Evolutionary conservation across 805 yeast genomes (phyloP).

Genomic region (Ogataea naganishii): DNA sequence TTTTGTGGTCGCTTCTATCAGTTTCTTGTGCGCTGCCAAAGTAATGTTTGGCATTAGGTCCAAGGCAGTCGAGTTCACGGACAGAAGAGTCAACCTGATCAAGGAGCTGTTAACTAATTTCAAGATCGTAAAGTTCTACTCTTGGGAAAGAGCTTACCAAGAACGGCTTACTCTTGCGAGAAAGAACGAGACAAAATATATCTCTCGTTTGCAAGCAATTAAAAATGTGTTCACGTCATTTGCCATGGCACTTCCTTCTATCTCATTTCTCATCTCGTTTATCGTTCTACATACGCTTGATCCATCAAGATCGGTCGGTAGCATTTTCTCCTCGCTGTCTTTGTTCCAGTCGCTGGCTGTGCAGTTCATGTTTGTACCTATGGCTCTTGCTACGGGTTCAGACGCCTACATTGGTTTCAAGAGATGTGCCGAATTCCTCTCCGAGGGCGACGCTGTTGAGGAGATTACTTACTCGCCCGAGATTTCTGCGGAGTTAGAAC

Average conservation of each 20-base stretch:
- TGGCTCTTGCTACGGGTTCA: conserved; percentile 55
- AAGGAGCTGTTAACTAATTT: conserved; percentile 74
- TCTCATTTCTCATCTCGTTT: conserved; percentile 60
- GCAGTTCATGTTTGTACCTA: conserved; percentile 60
- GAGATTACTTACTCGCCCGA: too few species aligned
- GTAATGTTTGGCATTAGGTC: conserved; percentile 44
- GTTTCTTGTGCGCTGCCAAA: conserved; percentile 37
- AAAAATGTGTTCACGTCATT: conserved; percentile 51
- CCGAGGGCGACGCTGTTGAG: conserved; percentile 28
- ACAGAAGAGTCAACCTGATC: conserved; percentile 63
- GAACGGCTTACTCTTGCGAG: conserved; percentile 47
- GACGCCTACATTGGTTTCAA: conserved; percentile 56
- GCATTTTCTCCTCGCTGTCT: conserved; percentile 61
- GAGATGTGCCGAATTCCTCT: conserved; percentile 46
- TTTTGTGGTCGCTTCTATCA: conserved; percentile 37
- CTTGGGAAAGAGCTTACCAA: conserved; percentile 82
- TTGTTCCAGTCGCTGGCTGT: conserved; percentile 53
- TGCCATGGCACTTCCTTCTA: conserved; percentile 49
- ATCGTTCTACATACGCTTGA: conserved; percentile 29
- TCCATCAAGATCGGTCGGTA: conserved; percentile 40
- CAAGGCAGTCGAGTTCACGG: conserved; percentile 58
- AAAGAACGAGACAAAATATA: conserved; percentile 46
- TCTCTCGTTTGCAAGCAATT: conserved; percentile 54
- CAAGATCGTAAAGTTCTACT: conserved; percentile 76
- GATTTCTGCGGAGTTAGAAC: too few species aligned